These are phyloP conservation scores for Plasmopara viticola DNA, from an alignment of 352 stramenopile species.

Conservation along the genomic window DNA sequence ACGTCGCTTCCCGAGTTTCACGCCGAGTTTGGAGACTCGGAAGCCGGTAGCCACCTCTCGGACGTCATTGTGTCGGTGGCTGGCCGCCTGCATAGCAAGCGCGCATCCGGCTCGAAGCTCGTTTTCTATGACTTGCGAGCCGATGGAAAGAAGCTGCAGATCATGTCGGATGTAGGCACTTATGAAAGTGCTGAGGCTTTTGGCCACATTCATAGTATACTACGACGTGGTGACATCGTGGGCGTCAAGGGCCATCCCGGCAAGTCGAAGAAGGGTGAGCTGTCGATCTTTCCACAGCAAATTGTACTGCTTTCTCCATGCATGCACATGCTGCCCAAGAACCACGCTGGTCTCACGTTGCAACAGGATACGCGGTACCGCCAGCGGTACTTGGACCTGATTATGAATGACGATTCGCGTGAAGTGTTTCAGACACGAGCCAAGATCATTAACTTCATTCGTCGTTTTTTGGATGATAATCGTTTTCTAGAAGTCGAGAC, in stretches of 20 bases:
- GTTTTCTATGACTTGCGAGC: conserved; percentile 97
- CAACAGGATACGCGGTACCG: conserved; percentile 83
- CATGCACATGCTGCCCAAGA: conserved; percentile 83
- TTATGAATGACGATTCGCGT: conserved; percentile 92
- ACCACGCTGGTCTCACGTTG: conserved; percentile 57
- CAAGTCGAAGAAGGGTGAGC: conserved; percentile 97
- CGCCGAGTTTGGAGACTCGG: conserved; percentile 68
- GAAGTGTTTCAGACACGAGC: conserved; percentile 91
- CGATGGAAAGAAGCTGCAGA: conserved; percentile 93
- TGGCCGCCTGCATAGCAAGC: conserved; percentile 93
- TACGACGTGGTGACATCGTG: conserved; percentile 96
- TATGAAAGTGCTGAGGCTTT: conserved; percentile 58
- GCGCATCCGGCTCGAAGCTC: conserved; percentile 93
- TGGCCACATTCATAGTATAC: conserved; percentile 77
- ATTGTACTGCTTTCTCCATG: conserved; percentile 75
- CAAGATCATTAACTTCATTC: conserved; percentile 92
- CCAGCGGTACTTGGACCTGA: conserved; percentile 94
- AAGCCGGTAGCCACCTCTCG: conserved; percentile 78
- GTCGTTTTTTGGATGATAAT: conserved; percentile 89
- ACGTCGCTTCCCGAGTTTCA: conserved; percentile 93
- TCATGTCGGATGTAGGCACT: conserved; percentile 91
- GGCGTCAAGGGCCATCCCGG: conserved; percentile 91
- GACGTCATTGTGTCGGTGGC: conserved; percentile 88
- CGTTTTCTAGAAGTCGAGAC: conserved; percentile 98
- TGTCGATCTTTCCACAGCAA: conserved; percentile 93